These are phyloP conservation scores for Monosporozyma aerobia DNA, from an alignment of 805 yeast genomes.

Conservation along the genomic window DNA sequence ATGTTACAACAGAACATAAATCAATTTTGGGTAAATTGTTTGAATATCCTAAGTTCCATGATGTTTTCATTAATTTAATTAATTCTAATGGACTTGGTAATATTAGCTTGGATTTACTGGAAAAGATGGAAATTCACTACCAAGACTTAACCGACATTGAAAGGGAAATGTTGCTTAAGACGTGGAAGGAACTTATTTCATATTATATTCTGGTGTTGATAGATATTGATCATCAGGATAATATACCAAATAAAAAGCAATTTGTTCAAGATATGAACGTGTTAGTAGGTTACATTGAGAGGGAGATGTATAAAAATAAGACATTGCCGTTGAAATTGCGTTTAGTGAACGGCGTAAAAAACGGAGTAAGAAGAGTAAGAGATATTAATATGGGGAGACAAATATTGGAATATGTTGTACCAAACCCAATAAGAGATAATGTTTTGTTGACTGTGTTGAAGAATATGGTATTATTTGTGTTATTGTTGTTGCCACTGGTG, in stretches of 20 bases:
- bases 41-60: neutral
- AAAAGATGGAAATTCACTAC: no score
- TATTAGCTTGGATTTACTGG: neutral
- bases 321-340: neutral
- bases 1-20: neutral
- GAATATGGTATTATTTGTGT: conserved; percentile 16
- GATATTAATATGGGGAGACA: neutral
- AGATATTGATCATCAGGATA: neutral
- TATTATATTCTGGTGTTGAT: neutral
- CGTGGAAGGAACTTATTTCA: neutral
- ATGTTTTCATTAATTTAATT: no score
- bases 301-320: neutral
- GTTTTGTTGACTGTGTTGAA: conserved; percentile 13
- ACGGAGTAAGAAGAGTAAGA: neutral
- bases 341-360: neutral
- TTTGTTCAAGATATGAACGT: neutral
- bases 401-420: conserved; percentile 13
- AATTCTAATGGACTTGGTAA: neutral
- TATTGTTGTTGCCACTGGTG: conserved; percentile 17
- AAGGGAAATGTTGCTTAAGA: neutral
- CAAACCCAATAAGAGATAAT: conserved; percentile 16
- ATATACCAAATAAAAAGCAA: neutral
- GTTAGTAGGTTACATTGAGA: neutral
- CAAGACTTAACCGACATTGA: neutral
- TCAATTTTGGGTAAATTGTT: neutral